Percentiles rank a stretch among this genome's conserved stretches.
These are phyloP conservation scores for Paramecium octaurelia DNA, from an alignment of 73 alveolate genomes.

Conservation along the genomic window DNA sequence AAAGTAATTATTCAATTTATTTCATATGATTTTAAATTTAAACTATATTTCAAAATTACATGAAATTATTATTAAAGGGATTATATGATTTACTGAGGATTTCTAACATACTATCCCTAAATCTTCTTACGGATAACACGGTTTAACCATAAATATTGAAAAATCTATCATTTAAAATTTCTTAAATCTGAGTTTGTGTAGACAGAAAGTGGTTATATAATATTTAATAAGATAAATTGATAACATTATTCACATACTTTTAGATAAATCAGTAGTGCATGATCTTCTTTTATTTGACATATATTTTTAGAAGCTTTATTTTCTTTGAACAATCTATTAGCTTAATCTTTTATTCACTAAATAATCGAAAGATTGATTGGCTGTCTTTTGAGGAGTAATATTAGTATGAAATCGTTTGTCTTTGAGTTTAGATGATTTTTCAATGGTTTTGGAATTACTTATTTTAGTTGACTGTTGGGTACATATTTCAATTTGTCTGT, in stretches of 20 bases:
- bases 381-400: not conserved
- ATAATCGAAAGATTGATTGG: not conserved
- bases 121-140: not conserved
- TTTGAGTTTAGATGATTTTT: not conserved
- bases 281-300: not conserved
- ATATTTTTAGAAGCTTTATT: not conserved
- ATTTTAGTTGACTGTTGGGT: conserved; percentile 19
- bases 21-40: no score
- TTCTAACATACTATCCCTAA: no score
- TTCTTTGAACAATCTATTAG: not conserved
- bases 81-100: no score
- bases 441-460: not conserved
- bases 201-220: not conserved
- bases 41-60: no score
- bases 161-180: no score
- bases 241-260: not conserved
- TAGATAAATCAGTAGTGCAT: not conserved
- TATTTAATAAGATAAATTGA: not conserved
- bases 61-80: no score
- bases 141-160: no score
- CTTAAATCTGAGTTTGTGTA: not conserved
- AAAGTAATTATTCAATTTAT: no score
- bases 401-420: not conserved
- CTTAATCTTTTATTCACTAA: not conserved
- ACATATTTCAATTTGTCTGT: not conserved